Base-by-base conservation (phyloP, 805 yeast species). In the Osmozyma mogii region DNA sequence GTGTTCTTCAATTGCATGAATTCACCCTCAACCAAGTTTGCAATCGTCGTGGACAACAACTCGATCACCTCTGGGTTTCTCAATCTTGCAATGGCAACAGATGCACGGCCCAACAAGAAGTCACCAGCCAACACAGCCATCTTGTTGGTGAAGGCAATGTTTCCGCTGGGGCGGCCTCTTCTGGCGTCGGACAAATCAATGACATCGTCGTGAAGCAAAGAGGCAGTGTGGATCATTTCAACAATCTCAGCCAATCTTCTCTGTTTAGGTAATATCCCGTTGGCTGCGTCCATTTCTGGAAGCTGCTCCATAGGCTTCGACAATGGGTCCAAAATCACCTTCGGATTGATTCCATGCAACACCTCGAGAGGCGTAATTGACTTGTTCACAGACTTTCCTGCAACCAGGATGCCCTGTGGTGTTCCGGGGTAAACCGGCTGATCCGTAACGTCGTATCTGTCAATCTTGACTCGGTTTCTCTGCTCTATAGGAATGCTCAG, bases 121-220 rank as follows among this genome's bases (percentile, higher is more conserved):
- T 92, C 98, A 25, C 98, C 98, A 0, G 96, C 97, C 33, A 92
- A 66, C 23, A 92, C 87, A 6, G 98, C 94, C 96, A 92, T 88
- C 50, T 92, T 92, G 60, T 92, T 92, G 17, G 94, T 84, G 58
- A 88, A 92, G 6, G 96, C 96, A 36, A 80, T 70, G 58, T 92
- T 92, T 1, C 96, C 97, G 40, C 84, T 75, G 14, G 94, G 94
- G 48, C 84, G 71, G 25, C 95, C 94, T 40, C 98, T 69, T 52
- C 98, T 70, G 19, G 89, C 72, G 47, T 84, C 96, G 0, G 88
- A 75, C 26, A 78, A 68, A 58, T 92, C 98, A 45, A 92, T 89
- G 37, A 92, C 98, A 54, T 92, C 98, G 58, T 92, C 98, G 54
- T 92, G 98, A 31, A 92, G 68, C 40, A 92, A 61, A 9, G 95